Base-by-base conservation (phyloP, 1,284 basidiomycete genomes). In the Rhodotorula sp. region DNA sequence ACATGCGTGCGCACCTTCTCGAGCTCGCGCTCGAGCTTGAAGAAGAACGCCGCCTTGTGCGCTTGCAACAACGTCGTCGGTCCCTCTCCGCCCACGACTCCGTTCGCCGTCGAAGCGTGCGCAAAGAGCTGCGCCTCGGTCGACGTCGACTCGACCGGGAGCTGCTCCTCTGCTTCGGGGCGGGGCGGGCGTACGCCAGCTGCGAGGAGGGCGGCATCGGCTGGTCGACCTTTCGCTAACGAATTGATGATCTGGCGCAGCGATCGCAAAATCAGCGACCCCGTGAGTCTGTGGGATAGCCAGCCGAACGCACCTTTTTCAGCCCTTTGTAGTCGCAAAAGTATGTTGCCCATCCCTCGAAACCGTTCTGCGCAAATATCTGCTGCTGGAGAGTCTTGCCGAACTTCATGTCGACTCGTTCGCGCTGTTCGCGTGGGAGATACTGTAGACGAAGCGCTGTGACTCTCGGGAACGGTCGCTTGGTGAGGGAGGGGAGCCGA, bases 251-350 rank as follows among this genome's bases (percentile, higher is more conserved):
- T 98, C 86, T 78, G 58, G 39, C 44, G 11, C n/a, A 24, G 22
- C 22, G n/a, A 1, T 15, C 6, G 30, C 13, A 27, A 6, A 34
- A 2, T 11, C 13, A 22, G 39, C 9, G 22, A 29, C 17, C 10
- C 22, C 15, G 13, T 9, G 15, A 9, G 13, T 13, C 22, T 13
- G 19, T 13, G 5, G 22, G 24, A 20, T 8, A 22, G 44, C 7
- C 36, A 0, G 20, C 11, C 24, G 51, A n/a, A 56, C 80, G 54
- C 36, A 81, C 83, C 80, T 95, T 95, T 83, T 96, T 96, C 80
- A 96, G 85, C 76, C 90, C 90, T 84, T 99, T 99, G 86, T 99
- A 99, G 83, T 99, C 96, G 76, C 98, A 87, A 82, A 99, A 99
- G 83, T 92, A 94, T 39, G 86, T 82, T 30, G 91, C 92, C 96